Evolutionary conservation across 352 stramenopile genomes (phyloP), one percentile per base, ranked within the genome.

Genomic region (Aphanomyces invadans): DNA sequence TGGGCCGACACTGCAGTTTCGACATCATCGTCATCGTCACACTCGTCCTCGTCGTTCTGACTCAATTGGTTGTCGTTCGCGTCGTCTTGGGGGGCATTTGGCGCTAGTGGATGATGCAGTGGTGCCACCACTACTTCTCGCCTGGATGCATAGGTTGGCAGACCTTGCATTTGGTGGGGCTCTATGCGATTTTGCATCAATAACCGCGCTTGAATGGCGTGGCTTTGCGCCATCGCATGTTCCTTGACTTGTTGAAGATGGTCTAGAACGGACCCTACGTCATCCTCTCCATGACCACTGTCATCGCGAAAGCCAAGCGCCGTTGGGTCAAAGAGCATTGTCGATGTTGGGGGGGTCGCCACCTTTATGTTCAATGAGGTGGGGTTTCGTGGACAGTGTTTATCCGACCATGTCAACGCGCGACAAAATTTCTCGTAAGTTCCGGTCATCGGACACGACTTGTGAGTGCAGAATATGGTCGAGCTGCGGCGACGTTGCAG

Each of bases 401-500:
- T n/a, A n/a, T n/a, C n/a, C n/a, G n/a, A 67, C 60, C 23, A 36
- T 33, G 31, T 67, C 38, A 33, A 67, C 10, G 11, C 60, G 60
- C 7, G 31, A 19, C 12, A 67, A 44, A n/a, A 67, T 67, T 0
- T 2, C 60, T 12, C 28, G 38, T 15, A 67, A 36, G 17, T 56
- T 44, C 1, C 33, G 29, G 60, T 67, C 60, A 33, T 57, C 60
- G 4, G 42, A 42, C 3, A 57, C 48, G 32, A 44, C 44, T 57
- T 67, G 60, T 21, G 21, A 15, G 2, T 28, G 60, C 21, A 67
- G 23, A 3, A 67, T 46, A 26, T 67, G 60, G 25, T 67, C 60
- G 19, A 67, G 60, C 28, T 57, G 45, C 33, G 60, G 44, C 33
- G 49, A 67, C 21, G 60, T 67, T 11, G 60, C 59, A 4, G 59